These are phyloP conservation scores for Tylopilus sp. DNA, from an alignment of 768 basidiomycete species.

Conservation along the genomic window DNA sequence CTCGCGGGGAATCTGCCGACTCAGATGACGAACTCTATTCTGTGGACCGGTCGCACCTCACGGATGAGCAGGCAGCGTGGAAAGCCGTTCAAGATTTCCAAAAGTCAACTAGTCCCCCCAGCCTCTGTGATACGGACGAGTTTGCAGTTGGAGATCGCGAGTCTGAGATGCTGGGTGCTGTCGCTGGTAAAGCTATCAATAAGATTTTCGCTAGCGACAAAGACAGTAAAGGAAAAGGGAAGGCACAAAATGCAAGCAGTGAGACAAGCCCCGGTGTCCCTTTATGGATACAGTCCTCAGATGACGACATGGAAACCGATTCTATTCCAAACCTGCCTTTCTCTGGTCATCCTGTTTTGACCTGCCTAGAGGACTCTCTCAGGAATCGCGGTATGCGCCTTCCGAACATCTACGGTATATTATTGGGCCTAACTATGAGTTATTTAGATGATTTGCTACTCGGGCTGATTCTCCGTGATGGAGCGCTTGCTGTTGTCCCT, in stretches of 20 bases:
- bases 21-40: conserved; percentile 23
- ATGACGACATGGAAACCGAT: conserved; percentile 22
- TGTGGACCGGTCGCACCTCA: conserved; percentile 15
- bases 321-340: conserved; percentile 4
- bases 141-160: conserved; percentile 38
- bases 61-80: conserved; percentile 40
- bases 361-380: conserved; percentile 32
- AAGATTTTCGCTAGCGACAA: conserved; percentile 45
- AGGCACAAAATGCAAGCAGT: conserved; percentile 24
- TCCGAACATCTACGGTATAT: background rate
- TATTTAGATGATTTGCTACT: conserved; percentile 40
- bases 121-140: conserved; percentile 20
- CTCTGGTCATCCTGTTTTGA: conserved; percentile 26
- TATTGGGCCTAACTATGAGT: background rate
- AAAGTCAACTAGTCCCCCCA: conserved; percentile 16
- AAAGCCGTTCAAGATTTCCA: conserved; percentile 32
- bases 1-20: conserved; percentile 19
- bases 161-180: conserved; percentile 24
- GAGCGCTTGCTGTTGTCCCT: conserved; percentile 37
- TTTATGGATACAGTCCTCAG: conserved; percentile 31
- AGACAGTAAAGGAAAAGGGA: conserved; percentile 25
- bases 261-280: conserved; percentile 21
- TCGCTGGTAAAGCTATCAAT: conserved; percentile 41
- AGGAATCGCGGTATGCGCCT: conserved; percentile 34
- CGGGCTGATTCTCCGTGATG: conserved; percentile 39